phyloP scores from a whole-genome alignment of 169 alveolate genomes.

The Eimeria maxima region DNA sequence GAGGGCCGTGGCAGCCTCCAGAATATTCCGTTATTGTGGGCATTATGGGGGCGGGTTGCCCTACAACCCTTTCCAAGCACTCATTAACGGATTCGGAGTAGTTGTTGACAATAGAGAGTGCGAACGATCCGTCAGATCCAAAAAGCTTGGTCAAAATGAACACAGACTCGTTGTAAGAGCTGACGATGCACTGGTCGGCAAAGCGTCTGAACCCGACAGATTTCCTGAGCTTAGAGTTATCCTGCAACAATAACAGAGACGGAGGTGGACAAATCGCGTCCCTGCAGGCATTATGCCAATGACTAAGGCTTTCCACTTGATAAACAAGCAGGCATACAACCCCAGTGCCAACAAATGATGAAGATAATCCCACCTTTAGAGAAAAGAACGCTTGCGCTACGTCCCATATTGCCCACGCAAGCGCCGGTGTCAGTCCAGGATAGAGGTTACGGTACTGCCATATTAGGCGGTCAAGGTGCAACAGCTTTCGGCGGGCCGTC shows the following conservation, averaged over 20 bases:
- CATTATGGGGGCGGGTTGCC: not conserved
- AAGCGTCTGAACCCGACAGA: not conserved
- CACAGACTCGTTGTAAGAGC: slow-evolving; percentile 53
- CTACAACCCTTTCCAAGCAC: not conserved
- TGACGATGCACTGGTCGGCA: slow-evolving; percentile 30
- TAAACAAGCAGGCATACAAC: not conserved
- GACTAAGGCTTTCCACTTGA: not conserved
- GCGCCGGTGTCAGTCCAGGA: slow-evolving; percentile 78
- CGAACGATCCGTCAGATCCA: slow-evolving; percentile 30
- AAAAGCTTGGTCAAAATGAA: slow-evolving; percentile 23
- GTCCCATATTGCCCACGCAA: slow-evolving; percentile 75
- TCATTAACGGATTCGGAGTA: not conserved
- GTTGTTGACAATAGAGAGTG: slow-evolving; percentile 5
- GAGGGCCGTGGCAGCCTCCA: not conserved
- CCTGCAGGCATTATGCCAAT: not conserved
- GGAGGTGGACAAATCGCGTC: not conserved
- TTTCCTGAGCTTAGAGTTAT: slow-evolving; percentile 7
- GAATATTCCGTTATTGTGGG: not conserved
- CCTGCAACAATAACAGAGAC: not conserved
- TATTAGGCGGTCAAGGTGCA: slow-evolving; percentile 26
- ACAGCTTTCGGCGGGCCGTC: slow-evolving; percentile 18
- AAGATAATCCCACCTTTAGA: not conserved
- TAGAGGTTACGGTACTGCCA: slow-evolving; percentile 72
- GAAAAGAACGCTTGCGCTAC: slow-evolving; percentile 65
- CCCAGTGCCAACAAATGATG: not conserved